Base-by-base conservation (phyloP, 2,329 filamentous ascomycete species). In the Rhynchosporium secalis region DNA sequence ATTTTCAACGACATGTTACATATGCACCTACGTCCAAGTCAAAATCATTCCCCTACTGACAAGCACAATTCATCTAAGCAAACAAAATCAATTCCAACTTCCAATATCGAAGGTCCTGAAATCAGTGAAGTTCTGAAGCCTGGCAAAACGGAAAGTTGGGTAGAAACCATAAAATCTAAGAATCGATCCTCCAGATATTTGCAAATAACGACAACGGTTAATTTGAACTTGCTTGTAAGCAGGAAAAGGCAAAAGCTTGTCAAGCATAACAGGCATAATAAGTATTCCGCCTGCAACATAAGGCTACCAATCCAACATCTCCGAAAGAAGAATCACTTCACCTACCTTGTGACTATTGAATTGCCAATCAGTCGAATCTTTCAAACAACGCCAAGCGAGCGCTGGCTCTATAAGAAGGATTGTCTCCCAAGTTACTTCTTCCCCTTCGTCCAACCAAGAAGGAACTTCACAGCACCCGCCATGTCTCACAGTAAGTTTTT, bases 401-500 rank as follows among this genome's bases (percentile, higher is more conserved):
- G 28, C 41, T 26, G 46, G 41, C 13, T 26, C 36, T 41, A 33
- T 41, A 54, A 36, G n/a, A 46, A 31, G 40, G 3, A 10, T 7
- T 4, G 7, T 29, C 49, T 29, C 4, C 10, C 33, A 33, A 28
- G 13, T 13, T 12, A 3, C 26, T 36, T 38, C 28, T 20, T 3
- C 36, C 38, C 15, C 20, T 46, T n/a, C 49, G 38, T 40, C 20
- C 1, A 54, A 15, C 2, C n/a, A 43, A 15, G 40, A 41, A 41
- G 40, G 7, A 3, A 45, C n/a, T 45, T n/a, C n/a, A 7, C 13
- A 45, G 4, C 20, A 45, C 45, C 51, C 28, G 71, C 55, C 51
- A 81, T 83, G 80, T 79, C 80, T 60, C 80, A 83, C 67, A 85
- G 81, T 83, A 78, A 72, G 77, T 66, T 15, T 31, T 12, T 15